Evolutionary conservation across 2,329 filamentous ascomycete species (phyloP).

Genomic region (Mycosphaerella arachidis): DNA sequence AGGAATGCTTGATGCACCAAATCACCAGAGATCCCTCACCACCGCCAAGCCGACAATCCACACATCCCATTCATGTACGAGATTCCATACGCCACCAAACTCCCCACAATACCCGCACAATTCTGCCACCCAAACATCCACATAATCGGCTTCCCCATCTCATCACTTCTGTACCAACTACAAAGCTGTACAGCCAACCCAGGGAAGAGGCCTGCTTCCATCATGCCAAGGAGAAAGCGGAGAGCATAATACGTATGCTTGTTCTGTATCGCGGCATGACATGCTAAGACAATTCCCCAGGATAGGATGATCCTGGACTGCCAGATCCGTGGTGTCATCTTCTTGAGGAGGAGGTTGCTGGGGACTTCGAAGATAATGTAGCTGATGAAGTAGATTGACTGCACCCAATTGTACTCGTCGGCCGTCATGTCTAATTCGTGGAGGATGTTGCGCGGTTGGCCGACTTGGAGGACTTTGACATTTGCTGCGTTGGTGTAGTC

Average conservation of each 20-base stretch:
- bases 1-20: background rate
- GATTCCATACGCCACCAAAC: slow-evolving; percentile 32
- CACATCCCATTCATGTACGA: slow-evolving; percentile 49
- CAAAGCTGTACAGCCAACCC: slow-evolving; percentile 37
- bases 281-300: slow-evolving; percentile 51
- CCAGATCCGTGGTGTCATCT: slow-evolving; percentile 36
- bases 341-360: slow-evolving; percentile 37
- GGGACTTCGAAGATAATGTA: slow-evolving; percentile 36
- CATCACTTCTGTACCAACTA: slow-evolving; percentile 18
- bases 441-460: slow-evolving; percentile 36
- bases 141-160: slow-evolving; percentile 16
- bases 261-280: slow-evolving; percentile 29
- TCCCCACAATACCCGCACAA: slow-evolving; percentile 24
- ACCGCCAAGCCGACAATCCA: slow-evolving; percentile 43
- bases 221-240: slow-evolving; percentile 57
- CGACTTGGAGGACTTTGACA: slow-evolving; percentile 43
- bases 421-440: slow-evolving; percentile 39
- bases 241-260: slow-evolving; percentile 25
- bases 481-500: slow-evolving; percentile 40
- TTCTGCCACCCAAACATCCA: slow-evolving; percentile 42
- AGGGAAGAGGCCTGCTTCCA: slow-evolving; percentile 62
- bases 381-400: slow-evolving; percentile 34
- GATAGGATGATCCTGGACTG: slow-evolving; percentile 39
- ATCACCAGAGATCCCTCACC: background rate
- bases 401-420: slow-evolving; percentile 38